Conservation (phyloP, 129 eudicot species). For the Rutidosis leptorrhynchoides region DNA sequence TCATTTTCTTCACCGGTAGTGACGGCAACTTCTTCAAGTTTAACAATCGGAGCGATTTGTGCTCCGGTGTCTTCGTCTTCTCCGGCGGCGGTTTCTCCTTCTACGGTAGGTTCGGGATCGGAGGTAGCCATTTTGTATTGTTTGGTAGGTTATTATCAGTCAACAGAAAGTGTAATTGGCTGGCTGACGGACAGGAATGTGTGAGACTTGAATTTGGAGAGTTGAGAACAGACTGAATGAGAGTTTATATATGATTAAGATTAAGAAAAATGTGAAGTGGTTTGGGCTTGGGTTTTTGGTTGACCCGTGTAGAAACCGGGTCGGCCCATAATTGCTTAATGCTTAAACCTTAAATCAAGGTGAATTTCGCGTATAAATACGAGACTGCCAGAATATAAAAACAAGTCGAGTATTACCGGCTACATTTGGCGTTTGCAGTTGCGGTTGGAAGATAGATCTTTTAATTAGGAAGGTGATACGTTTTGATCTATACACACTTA, state of each 20-base stretch:
- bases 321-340: not conserved
- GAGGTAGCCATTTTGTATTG: conserved; percentile 53
- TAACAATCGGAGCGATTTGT: conserved; percentile 70
- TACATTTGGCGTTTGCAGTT: no score
- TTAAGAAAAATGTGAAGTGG: not conserved
- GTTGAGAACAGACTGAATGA: not conserved
- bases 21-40: conserved; percentile 73
- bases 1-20: conserved; percentile 81
- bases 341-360: no score
- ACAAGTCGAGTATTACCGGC: no score
- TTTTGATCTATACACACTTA: no score
- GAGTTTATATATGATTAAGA: not conserved
- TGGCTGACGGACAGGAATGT: not conserved
- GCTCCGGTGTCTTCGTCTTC: conserved; percentile 91
- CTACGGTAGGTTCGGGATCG: conserved; percentile 62
- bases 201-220: not conserved
- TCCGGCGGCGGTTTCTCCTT: conserved; percentile 45
- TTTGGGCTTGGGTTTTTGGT: not conserved
- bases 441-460: no score
- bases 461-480: no score
- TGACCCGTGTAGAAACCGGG: not conserved
- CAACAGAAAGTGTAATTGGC: not conserved
- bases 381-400: no score
- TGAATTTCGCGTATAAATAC: no score
- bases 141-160: not conserved